Conservation (phyloP, 78 protist genomes). For the Anaeramoeba flamelloides region DNA sequence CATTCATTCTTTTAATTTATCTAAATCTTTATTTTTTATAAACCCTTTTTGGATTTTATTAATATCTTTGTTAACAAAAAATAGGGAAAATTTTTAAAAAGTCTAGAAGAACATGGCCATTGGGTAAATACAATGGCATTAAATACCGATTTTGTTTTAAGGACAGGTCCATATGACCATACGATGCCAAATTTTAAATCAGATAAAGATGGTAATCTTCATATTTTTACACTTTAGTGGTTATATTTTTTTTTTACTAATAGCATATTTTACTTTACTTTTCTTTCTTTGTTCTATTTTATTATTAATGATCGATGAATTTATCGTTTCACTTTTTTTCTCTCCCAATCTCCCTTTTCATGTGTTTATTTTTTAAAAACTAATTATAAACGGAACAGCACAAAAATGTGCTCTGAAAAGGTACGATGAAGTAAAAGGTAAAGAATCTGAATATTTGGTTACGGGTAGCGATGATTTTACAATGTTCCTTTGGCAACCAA, state of each 20-base stretch:
- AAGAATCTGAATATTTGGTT: conserved; percentile 41
- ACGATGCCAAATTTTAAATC: background rate
- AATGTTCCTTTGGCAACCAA: conserved; percentile 77
- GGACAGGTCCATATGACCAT: conserved; percentile 73
- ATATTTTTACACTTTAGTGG: background rate
- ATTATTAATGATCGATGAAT: too few species aligned
- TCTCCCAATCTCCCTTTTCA: too few species aligned
- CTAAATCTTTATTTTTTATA: too few species aligned
- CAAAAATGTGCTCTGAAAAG: background rate
- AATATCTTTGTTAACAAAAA: too few species aligned
- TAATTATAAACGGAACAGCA: too few species aligned
- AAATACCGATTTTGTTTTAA: conserved; percentile 66
- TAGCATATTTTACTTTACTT: background rate
- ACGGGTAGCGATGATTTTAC: conserved; percentile 89
- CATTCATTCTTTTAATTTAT: too few species aligned
- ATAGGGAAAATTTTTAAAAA: conserved; percentile 31
- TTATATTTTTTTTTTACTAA: background rate
- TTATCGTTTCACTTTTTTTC: too few species aligned
- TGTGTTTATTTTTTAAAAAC: too few species aligned
- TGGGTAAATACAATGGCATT: conserved; percentile 90
- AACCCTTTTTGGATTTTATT: too few species aligned
- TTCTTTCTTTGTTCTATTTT: background rate
- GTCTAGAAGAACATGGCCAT: conserved; percentile 86
- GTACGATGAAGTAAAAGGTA: background rate
- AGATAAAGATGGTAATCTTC: background rate